phyloP scores from a whole-genome alignment of 164 flowering plant species.

The Magnolia changhungtana region DNA sequence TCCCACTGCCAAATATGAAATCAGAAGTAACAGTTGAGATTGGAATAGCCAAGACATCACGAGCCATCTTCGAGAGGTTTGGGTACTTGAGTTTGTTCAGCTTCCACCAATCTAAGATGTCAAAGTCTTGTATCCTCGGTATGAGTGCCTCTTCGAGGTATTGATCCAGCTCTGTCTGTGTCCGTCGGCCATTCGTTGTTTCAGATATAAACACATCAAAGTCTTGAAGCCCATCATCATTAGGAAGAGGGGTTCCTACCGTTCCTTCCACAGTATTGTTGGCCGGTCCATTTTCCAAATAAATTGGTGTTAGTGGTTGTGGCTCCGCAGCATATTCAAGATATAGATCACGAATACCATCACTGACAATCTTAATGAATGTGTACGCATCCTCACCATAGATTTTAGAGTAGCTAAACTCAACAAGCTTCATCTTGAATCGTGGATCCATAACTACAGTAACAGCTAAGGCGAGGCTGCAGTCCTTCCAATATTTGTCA shows the following conservation, averaged over 20 bases:
- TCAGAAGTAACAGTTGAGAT: conserved; percentile 52
- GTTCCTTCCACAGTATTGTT: conserved; percentile 18
- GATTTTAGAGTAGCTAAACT: conserved; percentile 73
- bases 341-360: conserved; percentile 82
- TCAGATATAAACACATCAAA: conserved; percentile 78
- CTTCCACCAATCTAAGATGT: conserved; percentile 90
- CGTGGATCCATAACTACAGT: conserved; percentile 92
- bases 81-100: conserved; percentile 74
- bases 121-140: conserved; percentile 69
- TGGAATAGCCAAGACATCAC: conserved; percentile 71
- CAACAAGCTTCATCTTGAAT: conserved; percentile 88
- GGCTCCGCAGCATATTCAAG: conserved; percentile 63
- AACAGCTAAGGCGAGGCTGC: conserved; percentile 60
- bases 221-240: conserved; percentile 55
- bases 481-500: conserved; percentile 69
- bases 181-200: conserved; percentile 45
- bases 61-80: conserved; percentile 83
- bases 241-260: conserved; percentile 30
- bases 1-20: conserved; percentile 45
- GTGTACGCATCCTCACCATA: conserved; percentile 60
- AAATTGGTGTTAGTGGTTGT: conserved; percentile 52
- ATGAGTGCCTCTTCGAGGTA: conserved; percentile 78
- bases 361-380: conserved; percentile 59
- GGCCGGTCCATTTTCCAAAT: conserved; percentile 30
- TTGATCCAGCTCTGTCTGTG: conserved; percentile 80